These are phyloP conservation scores for Erodium chrysanthum DNA, from an alignment of 441 rosid genomes.

Conservation along the genomic window DNA sequence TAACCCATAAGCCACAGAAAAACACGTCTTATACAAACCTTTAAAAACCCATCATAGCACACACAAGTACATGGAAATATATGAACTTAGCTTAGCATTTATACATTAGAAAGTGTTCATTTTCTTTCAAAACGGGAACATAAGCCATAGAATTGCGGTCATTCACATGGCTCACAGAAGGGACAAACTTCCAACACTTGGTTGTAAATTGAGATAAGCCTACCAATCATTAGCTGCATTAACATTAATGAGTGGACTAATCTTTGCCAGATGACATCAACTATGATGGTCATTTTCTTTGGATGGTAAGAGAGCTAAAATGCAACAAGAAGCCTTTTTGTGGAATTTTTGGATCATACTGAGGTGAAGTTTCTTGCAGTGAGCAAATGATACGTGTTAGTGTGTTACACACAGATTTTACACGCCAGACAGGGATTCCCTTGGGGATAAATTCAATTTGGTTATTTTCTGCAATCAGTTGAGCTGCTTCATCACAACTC, in stretches of 20 bases:
- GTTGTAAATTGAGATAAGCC: not conserved
- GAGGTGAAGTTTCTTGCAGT: constrained; percentile 1
- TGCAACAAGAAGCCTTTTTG: not conserved
- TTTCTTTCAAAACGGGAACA: not conserved
- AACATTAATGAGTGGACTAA: not conserved
- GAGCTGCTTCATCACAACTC: not conserved
- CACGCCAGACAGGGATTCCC: no score
- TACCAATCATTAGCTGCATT: not conserved
- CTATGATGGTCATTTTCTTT: not conserved
- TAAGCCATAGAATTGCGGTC: not conserved
- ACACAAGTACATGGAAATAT: not conserved
- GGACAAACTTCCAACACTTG: not conserved
- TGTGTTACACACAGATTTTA: not conserved
- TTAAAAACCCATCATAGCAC: not conserved
- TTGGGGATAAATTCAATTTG: no score
- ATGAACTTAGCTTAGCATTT: not conserved
- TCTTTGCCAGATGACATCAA: constrained; percentile 1
- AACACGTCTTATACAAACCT: not conserved
- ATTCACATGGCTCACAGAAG: not conserved
- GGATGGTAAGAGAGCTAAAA: not conserved
- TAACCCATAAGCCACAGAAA: not conserved
- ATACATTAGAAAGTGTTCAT: not conserved
- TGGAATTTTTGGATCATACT: not conserved
- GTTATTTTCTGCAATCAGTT: no score
- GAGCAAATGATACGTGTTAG: not conserved